Evolutionary conservation across 768 basidiomycete genomes (phyloP), one percentile per base, ranked within the genome.

Genomic region (Auricularia cornea): DNA sequence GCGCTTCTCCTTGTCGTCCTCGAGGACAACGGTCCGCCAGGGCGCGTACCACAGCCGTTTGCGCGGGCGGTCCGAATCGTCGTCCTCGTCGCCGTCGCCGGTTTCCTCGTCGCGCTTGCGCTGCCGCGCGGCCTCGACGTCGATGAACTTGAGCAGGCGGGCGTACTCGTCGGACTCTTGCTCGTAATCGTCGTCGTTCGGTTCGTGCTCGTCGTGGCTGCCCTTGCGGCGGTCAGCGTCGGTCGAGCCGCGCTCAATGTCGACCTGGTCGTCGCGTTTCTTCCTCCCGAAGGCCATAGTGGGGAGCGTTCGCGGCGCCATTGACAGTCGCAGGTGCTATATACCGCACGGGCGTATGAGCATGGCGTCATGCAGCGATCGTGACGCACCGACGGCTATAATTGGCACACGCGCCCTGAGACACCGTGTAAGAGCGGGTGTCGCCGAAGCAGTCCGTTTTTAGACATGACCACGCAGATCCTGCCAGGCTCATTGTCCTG

Each of bases 41-140:
- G 80, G 80, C 29, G 73, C 71, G 66, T 80, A 81, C 80, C 80
- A 81, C 1, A 76, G 66, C 20, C 80, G 70, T 44, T 62, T 67
- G 40, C 67, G 68, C 66, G 73, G 66, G 33, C 60, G 65, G 20
- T 71, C 64, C 54, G 68, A 68, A 3, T 78, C 76, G 20, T 75
- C 76, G 1, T 74, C 75, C 5, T 72, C 71, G 18, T 68, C 71
- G 33, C 68, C 68, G 35, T 72, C 70, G 18, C 68, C 71, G 33
- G 68, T 68, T 35, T 66, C 68, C 56, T 69, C 66, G 33, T 69
- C 66, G 52, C 60, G 60, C 32, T 70, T 68, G 20, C 20, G 20
- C 44, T 18, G 23, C 20, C 44, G 44, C 57, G 65, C 67, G 12
- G 70, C 68, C 65, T 77, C 71, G 59, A 72, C 71, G 35, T 71